These are phyloP conservation scores for Entophlyctis luteolus DNA, from an alignment of 192 early-diverging fungal species.

Conservation along the genomic window DNA sequence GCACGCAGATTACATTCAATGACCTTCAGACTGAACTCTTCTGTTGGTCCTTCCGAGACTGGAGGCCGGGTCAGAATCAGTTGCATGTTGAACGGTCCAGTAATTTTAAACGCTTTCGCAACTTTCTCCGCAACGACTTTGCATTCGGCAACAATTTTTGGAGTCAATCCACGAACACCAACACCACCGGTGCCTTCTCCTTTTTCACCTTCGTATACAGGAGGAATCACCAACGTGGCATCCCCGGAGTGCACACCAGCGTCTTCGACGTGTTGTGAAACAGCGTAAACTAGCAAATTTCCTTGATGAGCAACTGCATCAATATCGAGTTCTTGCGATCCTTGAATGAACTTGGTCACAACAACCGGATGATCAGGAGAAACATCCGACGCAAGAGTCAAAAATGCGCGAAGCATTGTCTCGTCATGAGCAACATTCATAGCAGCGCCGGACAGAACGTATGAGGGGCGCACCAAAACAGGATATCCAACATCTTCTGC, in stretches of 20 bases:
- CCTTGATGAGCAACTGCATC: conserved; percentile 89
- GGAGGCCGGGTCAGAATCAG: conserved; percentile 61
- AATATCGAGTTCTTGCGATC: conserved; percentile 91
- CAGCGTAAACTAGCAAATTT: conserved; percentile 76
- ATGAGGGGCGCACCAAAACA: conserved; percentile 91
- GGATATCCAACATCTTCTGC: conserved; percentile 58
- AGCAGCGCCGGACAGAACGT: conserved; percentile 95
- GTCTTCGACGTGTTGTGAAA: conserved; percentile 95
- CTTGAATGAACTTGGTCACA: conserved; percentile 92
- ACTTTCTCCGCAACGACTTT: conserved; percentile 80
- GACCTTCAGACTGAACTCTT: conserved; percentile 71
- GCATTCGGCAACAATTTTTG: conserved; percentile 46
- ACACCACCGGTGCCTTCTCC: conserved; percentile 12
- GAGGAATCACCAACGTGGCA: conserved; percentile 86
- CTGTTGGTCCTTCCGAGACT: conserved; percentile 4
- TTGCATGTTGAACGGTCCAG: conserved; percentile 99
- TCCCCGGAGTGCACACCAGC: conserved; percentile 98
- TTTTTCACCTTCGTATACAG: conserved; percentile 44
- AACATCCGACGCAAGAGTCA: conserved; percentile 78
- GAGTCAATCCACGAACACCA: conserved; percentile 41
- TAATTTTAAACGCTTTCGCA: conserved; percentile 85
- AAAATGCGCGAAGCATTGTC: conserved; percentile 64
- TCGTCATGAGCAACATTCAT: conserved; percentile 93
- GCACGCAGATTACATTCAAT: conserved; percentile 98
- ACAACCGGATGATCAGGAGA: conserved; percentile 95